Evolutionary conservation across 768 basidiomycete genomes (phyloP).

Genomic region (Cyclocybe cylindracea): DNA sequence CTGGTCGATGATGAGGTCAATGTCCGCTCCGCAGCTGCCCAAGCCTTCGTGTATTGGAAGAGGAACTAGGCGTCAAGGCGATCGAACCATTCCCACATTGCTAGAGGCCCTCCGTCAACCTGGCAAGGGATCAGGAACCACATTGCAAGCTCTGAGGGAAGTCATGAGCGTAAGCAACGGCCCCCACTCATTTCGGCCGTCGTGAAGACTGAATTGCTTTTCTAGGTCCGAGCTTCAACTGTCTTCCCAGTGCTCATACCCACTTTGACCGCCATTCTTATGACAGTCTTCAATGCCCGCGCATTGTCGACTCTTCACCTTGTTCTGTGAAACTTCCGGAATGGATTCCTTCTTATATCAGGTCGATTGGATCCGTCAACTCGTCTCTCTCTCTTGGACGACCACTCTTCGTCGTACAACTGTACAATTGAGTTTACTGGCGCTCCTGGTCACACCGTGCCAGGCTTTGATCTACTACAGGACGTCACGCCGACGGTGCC

Average conservation of each 20-base stretch:
- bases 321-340: constrained; percentile 82
- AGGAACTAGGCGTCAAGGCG: constrained; percentile 84
- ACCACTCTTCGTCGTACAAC: constrained; percentile 82
- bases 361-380: constrained; percentile 91
- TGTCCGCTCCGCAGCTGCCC: constrained; percentile 89
- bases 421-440: constrained; percentile 90
- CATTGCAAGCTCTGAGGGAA: constrained; percentile 88
- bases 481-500: constrained; percentile 84
- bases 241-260: constrained; percentile 98
- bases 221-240: constrained; percentile 85
- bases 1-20: constrained; percentile 86
- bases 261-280: constrained; percentile 85
- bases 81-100: constrained; percentile 97
- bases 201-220: no score
- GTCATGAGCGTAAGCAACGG: constrained; percentile 78
- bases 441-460: constrained; percentile 71
- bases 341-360: constrained; percentile 85
- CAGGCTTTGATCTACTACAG: constrained; percentile 85
- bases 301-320: constrained; percentile 79
- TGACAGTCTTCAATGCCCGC: constrained; percentile 93
- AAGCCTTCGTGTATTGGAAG: constrained; percentile 86
- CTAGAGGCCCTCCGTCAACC: constrained; percentile 92
- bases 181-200: no score
- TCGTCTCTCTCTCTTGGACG: constrained; percentile 84
- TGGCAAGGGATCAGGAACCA: constrained; percentile 92